Evolutionary conservation across 306 rosid genomes (phyloP).

Genomic region (Cucurbita maxima): DNA sequence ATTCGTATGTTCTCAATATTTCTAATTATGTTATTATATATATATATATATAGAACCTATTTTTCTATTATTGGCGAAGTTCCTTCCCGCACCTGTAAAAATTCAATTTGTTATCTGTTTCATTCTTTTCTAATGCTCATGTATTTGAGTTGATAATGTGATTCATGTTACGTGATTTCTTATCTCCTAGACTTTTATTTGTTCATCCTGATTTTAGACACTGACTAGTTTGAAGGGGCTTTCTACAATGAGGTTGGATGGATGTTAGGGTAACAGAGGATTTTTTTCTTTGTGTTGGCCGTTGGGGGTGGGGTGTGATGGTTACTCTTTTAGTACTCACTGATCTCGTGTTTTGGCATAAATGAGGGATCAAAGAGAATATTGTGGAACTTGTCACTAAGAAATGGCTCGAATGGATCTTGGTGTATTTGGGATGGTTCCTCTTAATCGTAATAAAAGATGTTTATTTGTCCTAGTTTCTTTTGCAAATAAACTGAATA

Average conservation of each 20-base stretch:
- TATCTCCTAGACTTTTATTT: not conserved
- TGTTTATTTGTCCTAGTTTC: not conserved
- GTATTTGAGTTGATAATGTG: not conserved
- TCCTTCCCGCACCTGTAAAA: not conserved
- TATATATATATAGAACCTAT: too few species aligned
- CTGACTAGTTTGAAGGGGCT: not conserved
- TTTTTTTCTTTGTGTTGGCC: not conserved
- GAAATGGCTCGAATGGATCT: not conserved
- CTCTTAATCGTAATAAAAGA: not conserved
- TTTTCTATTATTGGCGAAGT: not conserved
- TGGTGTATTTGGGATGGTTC: not conserved
- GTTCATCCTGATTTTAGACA: not conserved
- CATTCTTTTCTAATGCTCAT: not conserved
- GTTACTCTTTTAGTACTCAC: not conserved
- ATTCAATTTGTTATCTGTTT: not conserved
- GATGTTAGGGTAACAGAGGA: not conserved
- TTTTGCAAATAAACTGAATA: not conserved
- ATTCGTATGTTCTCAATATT: not conserved
- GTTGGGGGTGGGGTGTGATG: not conserved
- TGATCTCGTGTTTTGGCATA: not conserved
- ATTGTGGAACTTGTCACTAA: not conserved
- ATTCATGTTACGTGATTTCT: not conserved
- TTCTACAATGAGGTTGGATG: not conserved
- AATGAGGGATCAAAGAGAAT: not conserved
- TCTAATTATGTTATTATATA: not conserved